A percentile compares a stretch with the other conserved stretches of the same genome.
Evolutionary conservation across 371 early-diverging fungal genomes (phyloP).

Genomic region (Mortierella sp.): DNA sequence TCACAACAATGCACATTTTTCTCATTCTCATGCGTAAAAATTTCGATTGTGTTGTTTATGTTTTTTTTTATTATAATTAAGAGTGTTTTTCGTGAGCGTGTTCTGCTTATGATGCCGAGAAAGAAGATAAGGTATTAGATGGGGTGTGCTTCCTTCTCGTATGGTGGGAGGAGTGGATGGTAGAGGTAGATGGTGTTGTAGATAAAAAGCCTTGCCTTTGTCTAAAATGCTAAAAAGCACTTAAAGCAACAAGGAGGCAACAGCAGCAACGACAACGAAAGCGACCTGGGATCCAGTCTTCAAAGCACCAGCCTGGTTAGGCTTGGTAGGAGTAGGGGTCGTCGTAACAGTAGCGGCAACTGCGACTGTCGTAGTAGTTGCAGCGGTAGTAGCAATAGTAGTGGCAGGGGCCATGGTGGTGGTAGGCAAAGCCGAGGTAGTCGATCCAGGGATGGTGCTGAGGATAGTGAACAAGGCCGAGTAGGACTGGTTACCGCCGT

Average conservation of each 20-base stretch:
- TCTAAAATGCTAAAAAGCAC: not conserved
- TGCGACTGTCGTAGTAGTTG: not conserved
- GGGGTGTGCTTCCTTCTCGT: not conserved
- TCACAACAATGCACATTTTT: not conserved
- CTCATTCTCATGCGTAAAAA: not conserved
- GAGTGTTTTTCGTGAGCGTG: not conserved
- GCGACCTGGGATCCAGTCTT: slow-evolving; percentile 39
- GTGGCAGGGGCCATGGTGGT: slow-evolving; percentile 19
- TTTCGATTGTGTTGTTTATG: not conserved
- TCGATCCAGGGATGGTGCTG: slow-evolving; percentile 26
- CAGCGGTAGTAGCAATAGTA: not conserved
- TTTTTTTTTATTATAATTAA: slow-evolving; percentile 1
- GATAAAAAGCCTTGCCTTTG: not conserved
- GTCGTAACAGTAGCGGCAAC: not conserved
- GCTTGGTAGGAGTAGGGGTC: not conserved
- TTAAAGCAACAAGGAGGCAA: slow-evolving; percentile 39
- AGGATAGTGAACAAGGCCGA: slow-evolving; percentile 40
- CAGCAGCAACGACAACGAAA: slow-evolving; percentile 36
- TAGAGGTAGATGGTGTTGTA: not conserved
- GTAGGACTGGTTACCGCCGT: slow-evolving; percentile 30
- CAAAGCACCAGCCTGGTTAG: slow-evolving; percentile 25
- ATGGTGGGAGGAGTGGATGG: not conserved
- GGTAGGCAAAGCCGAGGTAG: slow-evolving; percentile 19
- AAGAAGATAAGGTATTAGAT: not conserved
- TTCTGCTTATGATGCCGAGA: not conserved